phyloP scores from a whole-genome alignment of 2,329 filamentous ascomycete genomes.

The Calonectria hawksworthii region DNA sequence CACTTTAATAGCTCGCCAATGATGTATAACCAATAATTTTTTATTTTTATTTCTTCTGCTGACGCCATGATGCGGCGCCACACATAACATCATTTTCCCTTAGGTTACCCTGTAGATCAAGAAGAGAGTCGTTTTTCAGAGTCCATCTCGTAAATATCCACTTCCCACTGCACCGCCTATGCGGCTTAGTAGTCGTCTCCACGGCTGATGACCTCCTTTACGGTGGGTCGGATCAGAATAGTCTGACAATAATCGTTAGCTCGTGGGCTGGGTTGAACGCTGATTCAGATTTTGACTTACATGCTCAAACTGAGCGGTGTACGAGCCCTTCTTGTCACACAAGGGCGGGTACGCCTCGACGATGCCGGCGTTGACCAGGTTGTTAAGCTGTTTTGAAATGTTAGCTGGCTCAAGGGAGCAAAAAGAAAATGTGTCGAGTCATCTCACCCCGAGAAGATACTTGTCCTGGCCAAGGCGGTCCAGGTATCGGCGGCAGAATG shows the following conservation, averaged over 20 bases:
- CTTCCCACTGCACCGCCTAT: conserved; percentile 1
- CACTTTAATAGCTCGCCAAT: not conserved
- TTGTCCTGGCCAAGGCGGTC: conserved; percentile 96
- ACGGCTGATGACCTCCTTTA: conserved; percentile 90
- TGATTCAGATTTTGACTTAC: conserved; percentile 66
- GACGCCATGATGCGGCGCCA: not conserved
- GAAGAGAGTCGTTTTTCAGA: conserved; percentile 48
- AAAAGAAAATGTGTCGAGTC: conserved; percentile 39
- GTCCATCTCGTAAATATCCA: conserved; percentile 37
- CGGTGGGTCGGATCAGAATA: conserved; percentile 81
- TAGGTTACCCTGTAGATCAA: conserved; percentile 33
- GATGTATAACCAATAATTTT: not conserved
- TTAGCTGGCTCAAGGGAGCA: conserved; percentile 21
- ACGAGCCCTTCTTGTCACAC: conserved; percentile 92
- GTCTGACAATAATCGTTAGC: conserved; percentile 63
- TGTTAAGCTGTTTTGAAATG: conserved; percentile 76
- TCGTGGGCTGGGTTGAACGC: not conserved
- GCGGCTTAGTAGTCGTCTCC: conserved; percentile 83
- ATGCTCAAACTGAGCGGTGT: conserved; percentile 95
- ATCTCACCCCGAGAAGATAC: conserved; percentile 85
- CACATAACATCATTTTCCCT: conserved; percentile 5
- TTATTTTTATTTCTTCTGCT: not conserved
- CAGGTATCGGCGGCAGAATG: conserved; percentile 91
- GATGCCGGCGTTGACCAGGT: conserved; percentile 84
- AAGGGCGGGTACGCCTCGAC: conserved; percentile 93